Evolutionary conservation across 2,329 filamentous ascomycete genomes (phyloP).

Genomic region (Aspergillus sp.): DNA sequence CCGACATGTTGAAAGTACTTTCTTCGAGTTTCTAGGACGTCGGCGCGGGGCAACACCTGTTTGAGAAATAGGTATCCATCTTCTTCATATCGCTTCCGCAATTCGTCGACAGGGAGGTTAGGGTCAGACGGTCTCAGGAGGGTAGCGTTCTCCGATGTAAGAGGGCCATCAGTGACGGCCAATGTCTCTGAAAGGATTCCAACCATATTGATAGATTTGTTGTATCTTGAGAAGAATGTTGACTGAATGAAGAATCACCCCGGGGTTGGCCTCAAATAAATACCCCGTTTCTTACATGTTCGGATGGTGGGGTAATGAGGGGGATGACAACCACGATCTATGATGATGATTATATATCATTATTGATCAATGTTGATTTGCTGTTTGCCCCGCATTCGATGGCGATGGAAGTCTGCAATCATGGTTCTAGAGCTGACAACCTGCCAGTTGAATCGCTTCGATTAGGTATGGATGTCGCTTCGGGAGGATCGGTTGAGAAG

Average conservation of each 20-base stretch:
- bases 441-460: conserved; percentile 1
- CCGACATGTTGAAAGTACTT: conserved; percentile 52
- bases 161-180: conserved; percentile 43
- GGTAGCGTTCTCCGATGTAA: conserved; percentile 41
- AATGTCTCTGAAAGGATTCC: conserved; percentile 20
- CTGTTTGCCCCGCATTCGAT: conserved; percentile 6
- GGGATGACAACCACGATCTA: neutral
- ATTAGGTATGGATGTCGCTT: neutral
- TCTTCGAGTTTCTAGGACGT: conserved; percentile 49
- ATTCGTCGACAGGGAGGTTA: conserved; percentile 43
- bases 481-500: neutral
- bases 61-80: conserved; percentile 56
- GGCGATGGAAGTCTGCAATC: neutral
- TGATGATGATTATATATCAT: neutral
- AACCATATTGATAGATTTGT: conserved; percentile 12
- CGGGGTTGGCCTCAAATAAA: neutral
- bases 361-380: neutral
- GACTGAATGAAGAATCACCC: too few species aligned
- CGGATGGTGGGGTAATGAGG: neutral
- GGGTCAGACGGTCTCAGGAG: conserved; percentile 41
- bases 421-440: conserved; percentile 1
- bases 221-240: neutral
- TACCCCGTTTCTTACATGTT: too few species aligned
- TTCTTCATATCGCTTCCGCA: conserved; percentile 42
- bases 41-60: conserved; percentile 47